Conservation (phyloP, 2,329 filamentous ascomycete genomes). For the Byssoonygena ceratinophila region DNA sequence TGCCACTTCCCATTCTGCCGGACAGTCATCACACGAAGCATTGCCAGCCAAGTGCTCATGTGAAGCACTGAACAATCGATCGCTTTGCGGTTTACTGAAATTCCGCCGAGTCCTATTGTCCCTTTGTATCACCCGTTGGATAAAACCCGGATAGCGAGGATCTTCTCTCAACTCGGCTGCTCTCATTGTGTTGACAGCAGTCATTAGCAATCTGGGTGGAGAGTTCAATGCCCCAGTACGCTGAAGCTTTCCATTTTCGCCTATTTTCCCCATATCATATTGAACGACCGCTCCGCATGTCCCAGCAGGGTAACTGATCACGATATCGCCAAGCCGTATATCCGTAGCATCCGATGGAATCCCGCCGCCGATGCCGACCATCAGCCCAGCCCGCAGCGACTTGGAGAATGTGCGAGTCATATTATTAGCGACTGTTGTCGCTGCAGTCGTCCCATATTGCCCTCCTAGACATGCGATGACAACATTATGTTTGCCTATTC, state of each 20-base stretch:
- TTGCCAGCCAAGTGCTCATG: no score
- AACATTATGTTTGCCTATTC: slow-evolving; percentile 17
- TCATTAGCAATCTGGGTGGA: slow-evolving; percentile 17
- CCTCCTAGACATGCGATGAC: slow-evolving; percentile 14
- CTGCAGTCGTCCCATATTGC: slow-evolving; percentile 15
- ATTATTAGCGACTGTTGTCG: slow-evolving; percentile 13
- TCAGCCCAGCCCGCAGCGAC: slow-evolving; percentile 16
- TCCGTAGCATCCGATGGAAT: slow-evolving; percentile 16
- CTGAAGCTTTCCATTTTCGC: slow-evolving; percentile 4
- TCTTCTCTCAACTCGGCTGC: background rate
- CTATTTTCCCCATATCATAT: slow-evolving; percentile 16
- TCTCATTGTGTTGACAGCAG: slow-evolving; percentile 7
- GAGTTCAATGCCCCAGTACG: slow-evolving; percentile 13
- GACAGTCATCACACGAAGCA: no score
- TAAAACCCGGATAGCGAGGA: slow-evolving; percentile 17
- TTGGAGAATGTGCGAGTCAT: slow-evolving; percentile 17
- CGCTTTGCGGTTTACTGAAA: no score
- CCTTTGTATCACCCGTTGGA: no score
- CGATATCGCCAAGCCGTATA: slow-evolving; percentile 21
- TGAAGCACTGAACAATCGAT: slow-evolving; percentile 21
- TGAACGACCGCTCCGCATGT: slow-evolving; percentile 14
- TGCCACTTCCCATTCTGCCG: no score
- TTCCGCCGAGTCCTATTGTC: no score
- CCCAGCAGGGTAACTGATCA: slow-evolving; percentile 8
- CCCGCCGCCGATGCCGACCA: slow-evolving; percentile 22